phyloP scores from a whole-genome alignment of 2,329 filamentous ascomycete genomes.

The Chaetoscypha palmicola region DNA sequence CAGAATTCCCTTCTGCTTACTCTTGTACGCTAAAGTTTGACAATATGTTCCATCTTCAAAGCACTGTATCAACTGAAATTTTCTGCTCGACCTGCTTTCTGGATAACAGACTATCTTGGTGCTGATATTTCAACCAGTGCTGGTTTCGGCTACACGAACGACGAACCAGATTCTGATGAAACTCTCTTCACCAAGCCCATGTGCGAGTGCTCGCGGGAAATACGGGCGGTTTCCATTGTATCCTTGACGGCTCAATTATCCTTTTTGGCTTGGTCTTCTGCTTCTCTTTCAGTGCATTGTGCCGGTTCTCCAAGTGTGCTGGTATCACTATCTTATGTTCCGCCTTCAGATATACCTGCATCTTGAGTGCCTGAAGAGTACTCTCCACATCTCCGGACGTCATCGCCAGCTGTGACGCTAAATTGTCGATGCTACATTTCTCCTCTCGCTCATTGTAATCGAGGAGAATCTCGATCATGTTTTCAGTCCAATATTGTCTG shows the following conservation, averaged over 20 bases:
- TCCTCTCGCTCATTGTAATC: conserved; percentile 61
- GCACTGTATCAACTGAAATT: no score
- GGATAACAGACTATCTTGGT: no score
- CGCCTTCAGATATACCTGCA: conserved; percentile 93
- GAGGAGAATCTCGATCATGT: conserved; percentile 80
- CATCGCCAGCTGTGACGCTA: conserved; percentile 78
- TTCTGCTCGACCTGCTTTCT: no score
- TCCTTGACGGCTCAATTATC: conserved; percentile 66
- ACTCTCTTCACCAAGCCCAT: conserved; percentile 99
- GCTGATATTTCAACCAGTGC: no score
- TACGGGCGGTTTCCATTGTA: conserved; percentile 94
- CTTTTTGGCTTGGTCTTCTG: conserved; percentile 71
- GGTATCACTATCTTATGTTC: conserved; percentile 95
- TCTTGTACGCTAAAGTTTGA: no score
- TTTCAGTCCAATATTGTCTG: conserved; percentile 95
- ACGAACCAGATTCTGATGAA: no score
- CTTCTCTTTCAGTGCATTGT: conserved; percentile 65
- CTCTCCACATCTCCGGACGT: conserved; percentile 96
- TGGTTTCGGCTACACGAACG: no score
- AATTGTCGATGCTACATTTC: conserved; percentile 76
- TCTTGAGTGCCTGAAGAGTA: conserved; percentile 86
- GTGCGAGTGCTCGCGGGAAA: conserved; percentile 85
- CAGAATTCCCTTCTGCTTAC: no score
- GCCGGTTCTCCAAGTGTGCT: conserved; percentile 64
- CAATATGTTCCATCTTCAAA: no score